Evolutionary conservation across 2,329 filamentous ascomycete species (phyloP).

Genomic region (Calonectria honghensis): DNA sequence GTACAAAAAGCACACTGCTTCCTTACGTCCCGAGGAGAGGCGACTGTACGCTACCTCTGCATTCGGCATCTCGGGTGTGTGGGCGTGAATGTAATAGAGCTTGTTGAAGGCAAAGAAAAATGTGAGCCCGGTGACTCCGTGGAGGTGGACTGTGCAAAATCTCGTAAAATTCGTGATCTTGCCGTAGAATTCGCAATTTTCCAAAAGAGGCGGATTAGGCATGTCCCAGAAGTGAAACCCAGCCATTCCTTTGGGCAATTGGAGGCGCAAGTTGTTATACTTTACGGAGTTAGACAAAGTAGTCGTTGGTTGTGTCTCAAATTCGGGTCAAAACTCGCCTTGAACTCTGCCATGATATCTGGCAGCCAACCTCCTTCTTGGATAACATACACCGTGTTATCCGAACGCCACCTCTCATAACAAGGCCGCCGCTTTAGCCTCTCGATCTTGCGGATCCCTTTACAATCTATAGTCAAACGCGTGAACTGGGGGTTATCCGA

Average conservation of each 20-base stretch:
- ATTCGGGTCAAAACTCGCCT: not conserved
- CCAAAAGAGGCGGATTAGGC: slow-evolving; percentile 24
- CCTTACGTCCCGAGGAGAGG: not conserved
- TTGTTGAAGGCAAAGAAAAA: slow-evolving; percentile 24
- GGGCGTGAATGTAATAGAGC: slow-evolving; percentile 24
- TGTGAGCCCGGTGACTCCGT: not conserved
- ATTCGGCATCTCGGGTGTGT: slow-evolving; percentile 1
- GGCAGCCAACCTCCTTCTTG: slow-evolving; percentile 16
- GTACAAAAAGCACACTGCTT: slow-evolving; percentile 14
- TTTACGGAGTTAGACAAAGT: not conserved
- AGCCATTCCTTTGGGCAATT: not conserved
- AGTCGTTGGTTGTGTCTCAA: not conserved
- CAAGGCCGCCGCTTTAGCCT: not conserved
- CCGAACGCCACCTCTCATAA: not conserved
- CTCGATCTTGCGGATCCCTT: slow-evolving; percentile 31
- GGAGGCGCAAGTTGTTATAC: slow-evolving; percentile 14
- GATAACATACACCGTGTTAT: slow-evolving; percentile 9
- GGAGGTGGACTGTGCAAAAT: slow-evolving; percentile 10
- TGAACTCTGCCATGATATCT: not conserved
- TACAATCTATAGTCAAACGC: slow-evolving; percentile 24
- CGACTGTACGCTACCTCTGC: not conserved
- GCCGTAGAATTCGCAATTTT: slow-evolving; percentile 26
- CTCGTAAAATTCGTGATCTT: not conserved
- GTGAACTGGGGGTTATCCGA: not conserved
- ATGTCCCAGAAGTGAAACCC: slow-evolving; percentile 35